Percentiles rank a stretch among this genome's conserved stretches.
phyloP scores from a whole-genome alignment of 2,329 filamentous ascomycete species.

The Nemania diffusa region DNA sequence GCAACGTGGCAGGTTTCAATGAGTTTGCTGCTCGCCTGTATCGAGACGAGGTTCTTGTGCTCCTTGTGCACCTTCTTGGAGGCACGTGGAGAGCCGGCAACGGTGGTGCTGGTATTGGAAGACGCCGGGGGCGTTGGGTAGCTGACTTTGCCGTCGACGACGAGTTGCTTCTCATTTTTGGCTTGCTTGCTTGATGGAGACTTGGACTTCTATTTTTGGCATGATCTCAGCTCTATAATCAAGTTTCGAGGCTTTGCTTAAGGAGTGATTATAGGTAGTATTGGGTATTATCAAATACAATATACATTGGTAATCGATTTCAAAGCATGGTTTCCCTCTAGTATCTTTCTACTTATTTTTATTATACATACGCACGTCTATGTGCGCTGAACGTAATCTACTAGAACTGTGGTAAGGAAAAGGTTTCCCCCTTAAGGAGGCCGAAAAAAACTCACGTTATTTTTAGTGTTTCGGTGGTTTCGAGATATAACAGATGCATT shows the following conservation, averaged over 20 bases:
- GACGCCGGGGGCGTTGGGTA: conserved; percentile 46
- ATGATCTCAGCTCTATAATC: neutral
- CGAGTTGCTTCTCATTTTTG: conserved; percentile 58
- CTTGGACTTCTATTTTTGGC: neutral
- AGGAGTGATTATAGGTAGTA: neutral
- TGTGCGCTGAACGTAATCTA: too few species aligned
- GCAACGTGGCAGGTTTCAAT: too few species aligned
- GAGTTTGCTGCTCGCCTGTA: too few species aligned
- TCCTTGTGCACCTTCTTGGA: conserved; percentile 55
- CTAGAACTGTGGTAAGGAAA: too few species aligned
- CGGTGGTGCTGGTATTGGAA: conserved; percentile 26
- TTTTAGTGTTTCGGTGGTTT: neutral
- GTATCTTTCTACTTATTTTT: too few species aligned
- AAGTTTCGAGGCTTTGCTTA: neutral
- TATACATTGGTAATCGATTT: too few species aligned
- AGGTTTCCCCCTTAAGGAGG: neutral
- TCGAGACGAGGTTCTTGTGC: conserved; percentile 64
- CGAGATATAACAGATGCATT: neutral
- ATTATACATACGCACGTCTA: too few species aligned
- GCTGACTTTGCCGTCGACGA: conserved; percentile 49
- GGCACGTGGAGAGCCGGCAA: conserved; percentile 50
- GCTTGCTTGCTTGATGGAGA: neutral
- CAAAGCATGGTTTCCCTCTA: too few species aligned
- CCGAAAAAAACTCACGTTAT: neutral
- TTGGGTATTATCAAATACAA: too few species aligned